Evolutionary conservation across 2,329 filamentous ascomycete genomes (phyloP), one percentile per base, ranked within the genome.

Genomic region (Chaetomiaceae sp.): DNA sequence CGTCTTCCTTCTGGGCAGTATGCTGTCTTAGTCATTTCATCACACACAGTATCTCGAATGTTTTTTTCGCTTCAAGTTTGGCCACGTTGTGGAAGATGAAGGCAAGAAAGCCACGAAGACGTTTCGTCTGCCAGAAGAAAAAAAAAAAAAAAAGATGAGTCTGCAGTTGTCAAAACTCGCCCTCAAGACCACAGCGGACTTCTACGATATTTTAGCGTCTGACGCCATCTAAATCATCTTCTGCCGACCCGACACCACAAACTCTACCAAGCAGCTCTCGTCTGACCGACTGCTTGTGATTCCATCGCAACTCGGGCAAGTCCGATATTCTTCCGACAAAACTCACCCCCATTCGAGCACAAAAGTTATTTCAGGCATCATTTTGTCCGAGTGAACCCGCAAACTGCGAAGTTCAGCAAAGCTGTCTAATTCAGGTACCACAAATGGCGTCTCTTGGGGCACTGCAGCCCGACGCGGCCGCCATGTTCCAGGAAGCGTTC

Each of bases 401-500:
- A 47, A 9, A 14, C 18, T 3, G 11, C 10, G n/a, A 11, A n/a
- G 8, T 18, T 20, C 18, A 29, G 34, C 10, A 30, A 42, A 6
- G 6, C 20, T 4, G 8, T 11, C 7, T 11, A 23, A 37, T 21
- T n/a, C n/a, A 20, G 21, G 10, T 29, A 29, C 14, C 18, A 10
- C 14, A 36, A 29, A 49, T 54, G 51, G 18, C 21, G 14, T 34
- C 44, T n/a, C 51, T 47, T 25, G 38, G 40, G 8, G 16, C 32
- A 10, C 20, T 51, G n/a, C 41, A 55, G 13, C 51, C 36, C 37
- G 30, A 37, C 18, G 54, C 33, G 5, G 49, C 52, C n/a, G 52
- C 43, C 25, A 42, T 60, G 16, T 61, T 63, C 18, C 59, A 57
- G 27, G 40, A 50, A 1, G 57, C 56, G 3, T 64, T 61, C 40